Base-by-base conservation (phyloP, 2,329 filamentous ascomycete genomes). In the Neoscytalidium dimidiatum region DNA sequence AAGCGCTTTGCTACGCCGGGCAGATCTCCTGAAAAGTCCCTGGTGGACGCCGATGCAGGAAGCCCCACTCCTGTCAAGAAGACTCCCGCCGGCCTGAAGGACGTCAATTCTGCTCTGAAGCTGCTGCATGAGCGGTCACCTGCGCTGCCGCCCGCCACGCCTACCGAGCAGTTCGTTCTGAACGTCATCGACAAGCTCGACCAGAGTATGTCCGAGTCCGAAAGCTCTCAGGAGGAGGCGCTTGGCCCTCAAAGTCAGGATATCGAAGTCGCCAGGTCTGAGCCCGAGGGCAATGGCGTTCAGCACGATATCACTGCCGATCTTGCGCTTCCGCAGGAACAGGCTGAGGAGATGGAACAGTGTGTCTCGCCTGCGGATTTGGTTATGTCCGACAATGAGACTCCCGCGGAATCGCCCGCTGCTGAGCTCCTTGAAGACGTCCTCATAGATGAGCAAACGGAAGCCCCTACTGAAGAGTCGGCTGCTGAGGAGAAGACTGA, bases 141-240 rank as follows among this genome's bases (percentile, higher is more conserved):
- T 14, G 35, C 44, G 8, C 29, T 65, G 23, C 33, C 28, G 2
- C 44, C 63, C 1, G 19, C 53, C 9, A 65, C 63, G 14, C 63
- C 63, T 0, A 65, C 63, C 3, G 63, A 65, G 33, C 63, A 65
- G 26, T 53, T 65, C 9, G 48, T 65, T 17, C 26, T 61, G 44
- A 46, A 38, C 6, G 63, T 65, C 43, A 65, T 65, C 26, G 63
- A 61, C 28, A 61, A 61, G 11, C 35, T 65, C 13, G 63, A 65
- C 14, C 46, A 60, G n/a, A 57, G 56, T n/a, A 52, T 65, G 26
- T 35, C 46, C 1, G 63, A 65, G 28, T 33, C 62, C 2, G 51
- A 57, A 29, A 48, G 43, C 17, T 19, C 13, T 11, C 49, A 64
- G 38, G n/a, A 57, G 14, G 51, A 38, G 6, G 31, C 17, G 14